Percentiles rank a stretch among this genome's conserved stretches.
Evolutionary conservation across 192 early-diverging fungal species (phyloP).

Genomic region (Backusella tuberculispora): DNA sequence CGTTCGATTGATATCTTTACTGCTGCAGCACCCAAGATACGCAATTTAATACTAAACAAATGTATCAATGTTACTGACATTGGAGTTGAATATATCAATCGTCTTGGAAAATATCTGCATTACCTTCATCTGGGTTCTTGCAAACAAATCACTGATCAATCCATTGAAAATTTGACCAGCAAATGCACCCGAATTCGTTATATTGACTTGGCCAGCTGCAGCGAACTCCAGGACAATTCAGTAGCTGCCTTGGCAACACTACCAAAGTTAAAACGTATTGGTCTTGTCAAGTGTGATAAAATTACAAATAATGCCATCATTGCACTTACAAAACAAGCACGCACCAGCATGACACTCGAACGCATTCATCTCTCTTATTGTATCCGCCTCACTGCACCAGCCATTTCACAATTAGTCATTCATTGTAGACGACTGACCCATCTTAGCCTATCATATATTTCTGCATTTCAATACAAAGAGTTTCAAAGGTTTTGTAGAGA

Average conservation of each 20-base stretch:
- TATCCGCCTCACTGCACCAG: conserved; percentile 46
- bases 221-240: conserved; percentile 51
- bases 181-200: conserved; percentile 59
- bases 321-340: conserved; percentile 48
- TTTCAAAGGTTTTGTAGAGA: conserved; percentile 56
- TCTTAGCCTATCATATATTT: conserved; percentile 56
- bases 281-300: conserved; percentile 59
- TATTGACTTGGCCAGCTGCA: conserved; percentile 58
- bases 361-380: conserved; percentile 62
- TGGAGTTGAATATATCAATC: conserved; percentile 45
- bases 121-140: conserved; percentile 63
- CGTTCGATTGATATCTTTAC: conserved; percentile 47
- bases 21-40: conserved; percentile 51
- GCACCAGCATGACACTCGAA: conserved; percentile 51
- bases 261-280: conserved; percentile 56
- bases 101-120: conserved; percentile 58
- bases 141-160: conserved; percentile 51
- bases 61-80: conserved; percentile 55
- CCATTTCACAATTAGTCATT: conserved; percentile 52
- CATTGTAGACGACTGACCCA: conserved; percentile 56
- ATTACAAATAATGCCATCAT: conserved; percentile 59
- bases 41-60: conserved; percentile 57
- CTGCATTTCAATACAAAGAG: conserved; percentile 50
- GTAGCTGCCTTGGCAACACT: conserved; percentile 55
- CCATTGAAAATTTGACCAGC: conserved; percentile 47